Evolutionary conservation across 148 eudicot species (phyloP), one percentile per base, ranked within the genome.

Genomic region (Cornus controversa): DNA sequence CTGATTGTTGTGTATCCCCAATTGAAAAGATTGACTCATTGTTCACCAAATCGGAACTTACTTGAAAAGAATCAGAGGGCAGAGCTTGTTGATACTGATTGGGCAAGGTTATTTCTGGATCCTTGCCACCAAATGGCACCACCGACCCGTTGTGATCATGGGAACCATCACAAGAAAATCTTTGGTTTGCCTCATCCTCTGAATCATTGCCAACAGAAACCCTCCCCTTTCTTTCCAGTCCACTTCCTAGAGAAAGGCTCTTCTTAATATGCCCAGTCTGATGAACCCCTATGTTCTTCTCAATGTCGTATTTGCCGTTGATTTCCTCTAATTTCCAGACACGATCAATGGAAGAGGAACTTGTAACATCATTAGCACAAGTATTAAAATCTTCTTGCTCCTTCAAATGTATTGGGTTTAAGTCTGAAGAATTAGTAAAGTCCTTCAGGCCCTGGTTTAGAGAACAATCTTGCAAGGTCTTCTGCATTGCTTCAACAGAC

Each of bases 191-290:
- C 67, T 82, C 86, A 69, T 84, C 86, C 80, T 91, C 97, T 16
- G 80, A 79, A 66, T 80, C 88, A 76, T 80, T 84, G 31, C 75
- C 89, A 79, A 65, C 84, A 75, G 80, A 79, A 42, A 63, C 54
- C 77, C 80, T 81, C 62, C 80, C 89, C 54, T 84, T 77, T 85
- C 81, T 81, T 34, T 87, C 85, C 69, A 91, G 58, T 63, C 88
- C 92, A 80, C 89, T 89, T 73, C 98, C 98, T 53, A 90, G 69
- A 86, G 98, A 96, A 24, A 78, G 75, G 82, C 93, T 84, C 80
- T 91, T 96, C 71, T 78, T 89, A 28, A 91, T 63, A 58, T 62
- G 71, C 20, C 84, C 72, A 40, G 70, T 65, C 77, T 75, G 80
- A 70, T 72, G 74, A 70, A 68, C 69, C 71, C 72, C 84, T 68